Percentiles rank a stretch among this genome's conserved stretches.
These are phyloP conservation scores for Kodamaea sp. DNA, from an alignment of 1,139 yeast species.

Conservation along the genomic window DNA sequence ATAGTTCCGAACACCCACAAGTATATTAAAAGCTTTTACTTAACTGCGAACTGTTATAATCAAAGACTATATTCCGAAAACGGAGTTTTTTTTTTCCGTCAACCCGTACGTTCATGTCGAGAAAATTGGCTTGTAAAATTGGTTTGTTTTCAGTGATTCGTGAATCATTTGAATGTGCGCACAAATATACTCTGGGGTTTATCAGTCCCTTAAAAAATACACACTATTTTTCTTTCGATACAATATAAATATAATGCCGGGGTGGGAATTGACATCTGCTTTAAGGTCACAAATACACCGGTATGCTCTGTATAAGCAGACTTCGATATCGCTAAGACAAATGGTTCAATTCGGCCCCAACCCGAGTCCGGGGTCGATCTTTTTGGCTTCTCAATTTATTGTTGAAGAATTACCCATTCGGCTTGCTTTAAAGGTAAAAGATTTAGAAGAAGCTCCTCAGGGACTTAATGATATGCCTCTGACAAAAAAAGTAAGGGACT, in stretches of 20 bases:
- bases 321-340: slow-evolving; percentile 79
- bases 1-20: no score
- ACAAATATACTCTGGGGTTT: no score
- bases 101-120: no score
- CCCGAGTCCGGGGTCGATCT: slow-evolving; percentile 75
- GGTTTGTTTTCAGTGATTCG: no score
- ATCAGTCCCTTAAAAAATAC: no score
- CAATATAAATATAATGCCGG: slow-evolving; percentile 16
- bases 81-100: no score
- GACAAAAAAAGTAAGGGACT: slow-evolving; percentile 71
- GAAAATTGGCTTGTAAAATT: no score
- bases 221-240: neutral
- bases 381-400: slow-evolving; percentile 79
- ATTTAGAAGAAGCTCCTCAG: slow-evolving; percentile 74
- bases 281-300: slow-evolving; percentile 41
- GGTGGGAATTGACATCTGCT: slow-evolving; percentile 43
- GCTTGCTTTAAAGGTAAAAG: slow-evolving; percentile 81
- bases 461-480: slow-evolving; percentile 73
- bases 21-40: no score
- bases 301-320: slow-evolving; percentile 75
- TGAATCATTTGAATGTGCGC: no score
- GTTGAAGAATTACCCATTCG: slow-evolving; percentile 87
- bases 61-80: no score
- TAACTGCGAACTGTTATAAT: no score
- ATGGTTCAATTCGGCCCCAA: slow-evolving; percentile 90